These are phyloP conservation scores for Erigeron canadensis DNA, from an alignment of 129 eudicot genomes.

Conservation along the genomic window DNA sequence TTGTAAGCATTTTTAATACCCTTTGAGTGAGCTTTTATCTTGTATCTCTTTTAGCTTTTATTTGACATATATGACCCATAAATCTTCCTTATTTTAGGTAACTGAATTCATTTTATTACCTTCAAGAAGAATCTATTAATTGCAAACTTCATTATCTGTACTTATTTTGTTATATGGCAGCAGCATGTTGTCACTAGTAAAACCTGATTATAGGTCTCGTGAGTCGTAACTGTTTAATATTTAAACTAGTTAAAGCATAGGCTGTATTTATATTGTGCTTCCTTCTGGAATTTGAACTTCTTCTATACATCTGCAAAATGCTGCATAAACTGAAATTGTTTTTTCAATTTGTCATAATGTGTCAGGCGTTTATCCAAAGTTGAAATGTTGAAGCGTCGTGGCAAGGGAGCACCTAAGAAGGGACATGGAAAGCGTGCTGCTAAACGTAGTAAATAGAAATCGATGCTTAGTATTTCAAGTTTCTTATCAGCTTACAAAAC, in stretches of 20 bases:
- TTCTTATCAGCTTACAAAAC: conserved; percentile 8
- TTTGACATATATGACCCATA: neutral
- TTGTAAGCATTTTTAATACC: neutral
- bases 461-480: neutral
- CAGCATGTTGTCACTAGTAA: neutral
- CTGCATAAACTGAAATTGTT: neutral
- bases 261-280: neutral
- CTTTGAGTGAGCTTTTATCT: neutral
- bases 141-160: neutral
- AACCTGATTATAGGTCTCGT: neutral
- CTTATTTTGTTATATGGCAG: neutral
- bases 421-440: conserved; percentile 85
- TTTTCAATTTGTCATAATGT: neutral
- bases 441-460: conserved; percentile 52
- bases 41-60: neutral
- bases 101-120: neutral
- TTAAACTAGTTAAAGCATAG: neutral
- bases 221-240: too few species aligned
- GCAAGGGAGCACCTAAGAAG: conserved; percentile 85
- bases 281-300: neutral
- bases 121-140: neutral
- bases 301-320: neutral
- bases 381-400: conserved; percentile 89
- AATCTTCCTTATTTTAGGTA: neutral
- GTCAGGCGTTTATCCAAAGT: conserved; percentile 77